phyloP scores from a whole-genome alignment of 2,329 filamentous ascomycete species.

The Beauveria pseudobassiana region DNA sequence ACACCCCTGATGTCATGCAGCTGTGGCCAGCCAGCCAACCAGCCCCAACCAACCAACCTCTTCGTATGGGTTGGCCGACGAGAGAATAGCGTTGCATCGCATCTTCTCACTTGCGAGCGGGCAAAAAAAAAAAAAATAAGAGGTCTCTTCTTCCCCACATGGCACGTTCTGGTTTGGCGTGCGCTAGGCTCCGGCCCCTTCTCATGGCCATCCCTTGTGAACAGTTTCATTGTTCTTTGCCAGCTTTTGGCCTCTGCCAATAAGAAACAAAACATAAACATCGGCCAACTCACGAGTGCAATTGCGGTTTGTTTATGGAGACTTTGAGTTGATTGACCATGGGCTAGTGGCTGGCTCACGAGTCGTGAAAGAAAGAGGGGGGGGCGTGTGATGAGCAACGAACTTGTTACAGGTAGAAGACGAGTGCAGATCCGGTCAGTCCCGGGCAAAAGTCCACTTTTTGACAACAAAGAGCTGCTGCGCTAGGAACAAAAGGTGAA shows the following conservation, averaged over 20 bases:
- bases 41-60: neutral
- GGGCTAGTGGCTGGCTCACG: neutral
- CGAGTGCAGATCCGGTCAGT: constrained; percentile 10
- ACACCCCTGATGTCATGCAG: constrained; percentile 1
- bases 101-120: neutral
- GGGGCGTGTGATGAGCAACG: neutral
- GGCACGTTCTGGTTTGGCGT: neutral
- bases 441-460: constrained; percentile 7
- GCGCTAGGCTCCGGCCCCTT: neutral
- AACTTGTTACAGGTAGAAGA: neutral
- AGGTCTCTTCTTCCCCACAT: neutral
- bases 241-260: neutral
- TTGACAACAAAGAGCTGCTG: neutral
- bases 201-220: neutral
- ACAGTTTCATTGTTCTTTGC: neutral
- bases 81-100: neutral
- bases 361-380: neutral
- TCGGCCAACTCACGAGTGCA: neutral
- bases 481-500: neutral
- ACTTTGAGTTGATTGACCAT: neutral
- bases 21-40: neutral
- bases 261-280: neutral
- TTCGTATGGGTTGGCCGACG: constrained; percentile 2
- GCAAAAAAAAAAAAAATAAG: too few species aligned
- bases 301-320: neutral